phyloP scores from a whole-genome alignment of 2,329 filamentous ascomycete genomes.

The Pseudogymnoascus sp. region DNA sequence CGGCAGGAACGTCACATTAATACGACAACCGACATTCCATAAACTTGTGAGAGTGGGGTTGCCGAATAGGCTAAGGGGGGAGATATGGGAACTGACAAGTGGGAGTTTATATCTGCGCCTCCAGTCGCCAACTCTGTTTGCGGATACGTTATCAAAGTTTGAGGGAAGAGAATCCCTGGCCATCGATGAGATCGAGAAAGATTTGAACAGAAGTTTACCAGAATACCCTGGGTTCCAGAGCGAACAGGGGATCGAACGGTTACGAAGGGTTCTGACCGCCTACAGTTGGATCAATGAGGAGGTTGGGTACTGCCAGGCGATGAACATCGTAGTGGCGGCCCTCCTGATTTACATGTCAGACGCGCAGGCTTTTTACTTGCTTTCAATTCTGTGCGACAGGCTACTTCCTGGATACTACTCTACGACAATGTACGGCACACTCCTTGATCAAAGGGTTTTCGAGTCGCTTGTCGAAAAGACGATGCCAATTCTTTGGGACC shows the following conservation, averaged over 20 bases:
- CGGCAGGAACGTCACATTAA: slow-evolving; percentile 81
- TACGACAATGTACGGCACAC: slow-evolving; percentile 96
- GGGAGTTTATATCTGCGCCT: slow-evolving; percentile 84
- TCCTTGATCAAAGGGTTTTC: slow-evolving; percentile 94
- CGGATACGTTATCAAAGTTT: slow-evolving; percentile 75
- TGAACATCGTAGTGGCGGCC: slow-evolving; percentile 99
- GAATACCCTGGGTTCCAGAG: slow-evolving; percentile 97
- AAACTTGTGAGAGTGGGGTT: slow-evolving; percentile 93
- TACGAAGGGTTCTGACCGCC: slow-evolving; percentile 85
- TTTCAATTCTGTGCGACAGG: slow-evolving; percentile 86
- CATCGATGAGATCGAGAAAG: slow-evolving; percentile 98
- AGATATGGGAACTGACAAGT: slow-evolving; percentile 92
- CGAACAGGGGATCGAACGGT: slow-evolving; percentile 83
- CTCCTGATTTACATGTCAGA: slow-evolving; percentile 98
- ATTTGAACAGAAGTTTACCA: slow-evolving; percentile 88
- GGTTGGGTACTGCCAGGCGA: slow-evolving; percentile 96
- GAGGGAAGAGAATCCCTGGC: slow-evolving; percentile 82
- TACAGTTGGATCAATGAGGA: slow-evolving; percentile 97
- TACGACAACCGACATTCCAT: slow-evolving; percentile 94
- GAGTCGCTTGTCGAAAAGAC: slow-evolving; percentile 97
- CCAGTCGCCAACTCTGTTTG: slow-evolving; percentile 74
- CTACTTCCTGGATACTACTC: slow-evolving; percentile 96
- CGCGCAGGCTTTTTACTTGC: slow-evolving; percentile 85
- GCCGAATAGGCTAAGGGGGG: slow-evolving; percentile 84
- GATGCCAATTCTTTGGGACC: slow-evolving; percentile 97